Base-by-base conservation (phyloP, 495 filamentous ascomycete genomes). In the Penicillium macrosclerotiorum region DNA sequence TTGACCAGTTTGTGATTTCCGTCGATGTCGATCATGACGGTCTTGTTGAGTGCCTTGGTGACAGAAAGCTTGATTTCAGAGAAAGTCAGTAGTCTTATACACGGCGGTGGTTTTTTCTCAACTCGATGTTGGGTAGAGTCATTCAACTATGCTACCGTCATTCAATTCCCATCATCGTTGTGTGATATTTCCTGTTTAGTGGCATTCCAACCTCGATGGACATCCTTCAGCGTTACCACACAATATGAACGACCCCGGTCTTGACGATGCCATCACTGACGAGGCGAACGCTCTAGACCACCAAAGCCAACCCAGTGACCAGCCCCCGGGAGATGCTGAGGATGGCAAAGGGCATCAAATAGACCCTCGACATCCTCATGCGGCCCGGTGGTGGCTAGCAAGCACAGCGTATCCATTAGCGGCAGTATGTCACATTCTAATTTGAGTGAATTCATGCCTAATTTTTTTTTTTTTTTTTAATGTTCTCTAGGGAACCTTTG, bases 351-450 rank as follows among this genome's bases (percentile, higher is more conserved):
- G 13, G 4, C 33, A 12, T 11, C 16, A 38, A 26, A 19, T 46
- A 16, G 48, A 52, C 27, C 5, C 39, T 29, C 27, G 25, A 22
- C 29, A 33, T 16, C 34, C 45, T 16, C 36, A 77, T 44, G 45
- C 45, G 37, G 62, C 54, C 45, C 82, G 83, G 30, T 95, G 89
- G 89, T 95, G 90, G 89, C 84, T 92, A 52, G 86, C 87, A 7
- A 86, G 83, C 16, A 88, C 88, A 0, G 86, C 81, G 8, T 88
- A 89, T 51, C 90, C 90, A 22, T 76, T 94, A 54, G 72, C 90
- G 22, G 88, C 89, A 20, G 70, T 70, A 61, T 33, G 67, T 31
- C 6, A 11, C 2, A 30, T 9, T 45, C 7, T 20, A 3, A 8
- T 35, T 39, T 34, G 2, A 13, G 12, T 1, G 11, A 16, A 41